Conservation (phyloP, 768 basidiomycete genomes). For the Russula lepida region DNA sequence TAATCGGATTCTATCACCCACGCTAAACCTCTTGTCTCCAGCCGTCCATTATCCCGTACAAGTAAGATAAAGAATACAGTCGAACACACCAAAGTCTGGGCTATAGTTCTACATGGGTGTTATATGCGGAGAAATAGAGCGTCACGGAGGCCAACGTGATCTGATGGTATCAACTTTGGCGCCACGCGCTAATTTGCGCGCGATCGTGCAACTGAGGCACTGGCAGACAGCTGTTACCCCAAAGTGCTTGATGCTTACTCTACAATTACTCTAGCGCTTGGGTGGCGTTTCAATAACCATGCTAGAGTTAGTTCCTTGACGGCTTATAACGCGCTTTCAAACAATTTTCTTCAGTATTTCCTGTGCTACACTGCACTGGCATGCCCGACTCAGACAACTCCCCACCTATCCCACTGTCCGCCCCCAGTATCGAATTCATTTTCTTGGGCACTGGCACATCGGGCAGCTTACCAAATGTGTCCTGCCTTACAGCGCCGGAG, state of each 20-base stretch:
- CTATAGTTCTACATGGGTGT: neutral
- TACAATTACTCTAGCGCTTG: neutral
- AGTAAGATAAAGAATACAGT: neutral
- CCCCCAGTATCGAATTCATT: conserved; percentile 47
- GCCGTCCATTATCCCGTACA: no score
- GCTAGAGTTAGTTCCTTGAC: neutral
- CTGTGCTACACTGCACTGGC: neutral
- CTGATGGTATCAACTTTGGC: neutral
- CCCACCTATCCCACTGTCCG: neutral
- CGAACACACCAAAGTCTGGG: neutral
- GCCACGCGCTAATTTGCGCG: neutral
- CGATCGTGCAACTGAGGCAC: neutral
- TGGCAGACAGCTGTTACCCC: neutral
- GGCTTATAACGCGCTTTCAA: neutral
- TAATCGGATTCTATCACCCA: neutral
- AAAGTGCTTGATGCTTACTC: neutral
- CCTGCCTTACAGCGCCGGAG: conserved; percentile 67
- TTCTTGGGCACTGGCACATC: conserved; percentile 84
- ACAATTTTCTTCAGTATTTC: neutral
- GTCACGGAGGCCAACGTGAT: neutral
- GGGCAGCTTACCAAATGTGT: conserved; percentile 55
- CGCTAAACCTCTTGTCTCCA: neutral
- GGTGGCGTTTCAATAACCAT: neutral
- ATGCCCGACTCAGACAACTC: neutral
- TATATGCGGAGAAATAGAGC: neutral